Evolutionary conservation across 352 stramenopile genomes (phyloP).

Genomic region (Phytophthora sojae): DNA sequence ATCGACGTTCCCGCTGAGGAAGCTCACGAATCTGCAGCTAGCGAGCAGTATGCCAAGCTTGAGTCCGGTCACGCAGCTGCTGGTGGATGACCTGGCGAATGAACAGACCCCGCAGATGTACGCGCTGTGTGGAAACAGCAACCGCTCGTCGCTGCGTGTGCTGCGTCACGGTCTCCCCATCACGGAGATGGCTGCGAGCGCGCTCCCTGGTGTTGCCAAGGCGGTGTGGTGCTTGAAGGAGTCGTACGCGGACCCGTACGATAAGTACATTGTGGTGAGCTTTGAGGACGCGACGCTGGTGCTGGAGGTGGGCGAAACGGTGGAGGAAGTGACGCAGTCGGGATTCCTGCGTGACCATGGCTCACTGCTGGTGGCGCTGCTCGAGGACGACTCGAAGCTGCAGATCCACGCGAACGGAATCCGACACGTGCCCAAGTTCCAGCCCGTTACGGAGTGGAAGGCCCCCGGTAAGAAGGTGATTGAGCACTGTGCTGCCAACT

Average conservation of each 20-base stretch:
- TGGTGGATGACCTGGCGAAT: constrained; percentile 95
- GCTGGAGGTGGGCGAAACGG: constrained; percentile 96
- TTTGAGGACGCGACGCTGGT: constrained; percentile 99
- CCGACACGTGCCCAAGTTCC: constrained; percentile 94
- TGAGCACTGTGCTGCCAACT: constrained; percentile 96
- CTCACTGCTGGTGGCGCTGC: constrained; percentile 95
- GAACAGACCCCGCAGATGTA: constrained; percentile 98
- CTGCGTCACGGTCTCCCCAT: constrained; percentile 96
- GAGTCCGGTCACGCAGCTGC: constrained; percentile 94
- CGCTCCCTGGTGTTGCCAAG: constrained; percentile 95
- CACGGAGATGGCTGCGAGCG: constrained; percentile 96
- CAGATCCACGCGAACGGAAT: constrained; percentile 97
- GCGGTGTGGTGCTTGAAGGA: constrained; percentile 96
- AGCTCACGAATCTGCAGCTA: constrained; percentile 91
- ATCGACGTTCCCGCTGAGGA: constrained; percentile 75
- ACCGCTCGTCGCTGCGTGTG: constrained; percentile 94
- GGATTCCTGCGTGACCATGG: constrained; percentile 95
- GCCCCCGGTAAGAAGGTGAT: constrained; percentile 98
- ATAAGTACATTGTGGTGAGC: constrained; percentile 99
- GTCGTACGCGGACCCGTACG: constrained; percentile 70
- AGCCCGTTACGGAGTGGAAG: constrained; percentile 97
- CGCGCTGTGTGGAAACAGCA: constrained; percentile 93
- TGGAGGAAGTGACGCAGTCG: constrained; percentile 97
- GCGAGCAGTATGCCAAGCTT: constrained; percentile 88
- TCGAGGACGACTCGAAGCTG: constrained; percentile 96